phyloP scores from a whole-genome alignment of 2,329 filamentous ascomycete species.

The Septoria linicola region DNA sequence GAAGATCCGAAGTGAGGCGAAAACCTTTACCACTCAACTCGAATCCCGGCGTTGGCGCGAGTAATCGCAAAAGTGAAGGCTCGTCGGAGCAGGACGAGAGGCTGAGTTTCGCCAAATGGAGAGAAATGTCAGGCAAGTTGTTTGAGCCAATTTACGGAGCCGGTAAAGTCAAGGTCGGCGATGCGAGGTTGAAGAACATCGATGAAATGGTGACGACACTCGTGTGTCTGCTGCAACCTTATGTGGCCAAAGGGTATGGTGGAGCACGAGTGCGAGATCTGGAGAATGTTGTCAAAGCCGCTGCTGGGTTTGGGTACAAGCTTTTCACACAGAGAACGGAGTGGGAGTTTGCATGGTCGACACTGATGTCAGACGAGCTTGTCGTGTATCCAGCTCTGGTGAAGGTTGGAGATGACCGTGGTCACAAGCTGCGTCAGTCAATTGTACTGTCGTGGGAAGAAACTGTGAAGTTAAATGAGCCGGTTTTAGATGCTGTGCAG shows the following conservation, averaged over 20 bases:
- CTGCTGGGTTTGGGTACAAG: constrained; percentile 23
- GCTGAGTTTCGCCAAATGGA: constrained; percentile 20
- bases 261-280: constrained; percentile 20
- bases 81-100: constrained; percentile 4
- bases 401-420: constrained; percentile 22
- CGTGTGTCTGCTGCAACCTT: constrained; percentile 18
- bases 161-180: constrained; percentile 4
- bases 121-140: constrained; percentile 17
- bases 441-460: constrained; percentile 18
- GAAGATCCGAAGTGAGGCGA: background rate
- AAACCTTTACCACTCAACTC: constrained; percentile 9
- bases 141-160: constrained; percentile 15
- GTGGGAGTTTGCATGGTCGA: constrained; percentile 27
- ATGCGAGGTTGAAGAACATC: constrained; percentile 19
- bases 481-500: constrained; percentile 17
- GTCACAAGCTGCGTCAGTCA: constrained; percentile 17
- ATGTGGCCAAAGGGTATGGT: constrained; percentile 17
- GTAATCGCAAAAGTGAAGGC: constrained; percentile 1
- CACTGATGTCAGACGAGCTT: constrained; percentile 18
- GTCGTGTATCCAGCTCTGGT: constrained; percentile 24
- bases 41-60: constrained; percentile 5
- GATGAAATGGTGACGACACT: constrained; percentile 15
- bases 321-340: constrained; percentile 23
- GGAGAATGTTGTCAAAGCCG: constrained; percentile 19
- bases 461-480: constrained; percentile 11